These are phyloP conservation scores for Vanilla planifolia DNA, from an alignment of 106 monocot genomes.

Conservation along the genomic window DNA sequence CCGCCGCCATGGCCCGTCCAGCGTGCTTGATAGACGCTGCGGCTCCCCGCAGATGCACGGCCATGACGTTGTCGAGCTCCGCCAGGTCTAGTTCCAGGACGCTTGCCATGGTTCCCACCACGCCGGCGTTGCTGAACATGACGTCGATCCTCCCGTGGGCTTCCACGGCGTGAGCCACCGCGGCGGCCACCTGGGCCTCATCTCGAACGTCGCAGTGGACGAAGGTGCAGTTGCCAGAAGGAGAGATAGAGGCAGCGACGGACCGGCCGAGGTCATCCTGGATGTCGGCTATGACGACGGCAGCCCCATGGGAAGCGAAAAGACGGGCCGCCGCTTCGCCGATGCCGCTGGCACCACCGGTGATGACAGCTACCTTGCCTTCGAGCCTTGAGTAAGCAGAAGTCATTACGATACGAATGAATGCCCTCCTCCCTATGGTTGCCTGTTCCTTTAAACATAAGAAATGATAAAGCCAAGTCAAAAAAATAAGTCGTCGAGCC, in stretches of 20 bases:
- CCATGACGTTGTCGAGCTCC: slow-evolving; percentile 31
- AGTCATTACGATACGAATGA: no score
- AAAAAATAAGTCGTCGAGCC: no score
- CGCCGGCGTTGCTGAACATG: slow-evolving; percentile 54
- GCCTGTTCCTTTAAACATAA: no score
- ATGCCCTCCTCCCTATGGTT: no score
- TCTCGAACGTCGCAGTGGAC: slow-evolving; percentile 36
- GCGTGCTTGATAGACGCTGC: slow-evolving; percentile 52
- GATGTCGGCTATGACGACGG: slow-evolving; percentile 54
- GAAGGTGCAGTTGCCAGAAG: slow-evolving; percentile 25
- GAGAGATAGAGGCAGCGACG: slow-evolving; percentile 25
- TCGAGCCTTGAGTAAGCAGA: no score
- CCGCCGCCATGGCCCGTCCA: slow-evolving; percentile 25
- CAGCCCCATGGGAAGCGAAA: slow-evolving; percentile 53
- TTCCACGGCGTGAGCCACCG: slow-evolving; percentile 15
- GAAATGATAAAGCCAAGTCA: no score
- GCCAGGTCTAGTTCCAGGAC: slow-evolving; percentile 41
- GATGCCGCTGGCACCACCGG: slow-evolving; percentile 65
- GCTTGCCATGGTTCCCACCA: slow-evolving; percentile 45
- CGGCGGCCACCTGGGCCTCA: slow-evolving; percentile 32
- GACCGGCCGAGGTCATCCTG: slow-evolving; percentile 24
- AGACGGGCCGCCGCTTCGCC: slow-evolving; percentile 63
- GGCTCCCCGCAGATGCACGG: slow-evolving; percentile 34
- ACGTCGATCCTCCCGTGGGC: slow-evolving; percentile 33
- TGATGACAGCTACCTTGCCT: slow-evolving; percentile 65